Evolutionary conservation across 169 alveolate genomes (phyloP).

Genomic region (Eimeria necatrix): DNA sequence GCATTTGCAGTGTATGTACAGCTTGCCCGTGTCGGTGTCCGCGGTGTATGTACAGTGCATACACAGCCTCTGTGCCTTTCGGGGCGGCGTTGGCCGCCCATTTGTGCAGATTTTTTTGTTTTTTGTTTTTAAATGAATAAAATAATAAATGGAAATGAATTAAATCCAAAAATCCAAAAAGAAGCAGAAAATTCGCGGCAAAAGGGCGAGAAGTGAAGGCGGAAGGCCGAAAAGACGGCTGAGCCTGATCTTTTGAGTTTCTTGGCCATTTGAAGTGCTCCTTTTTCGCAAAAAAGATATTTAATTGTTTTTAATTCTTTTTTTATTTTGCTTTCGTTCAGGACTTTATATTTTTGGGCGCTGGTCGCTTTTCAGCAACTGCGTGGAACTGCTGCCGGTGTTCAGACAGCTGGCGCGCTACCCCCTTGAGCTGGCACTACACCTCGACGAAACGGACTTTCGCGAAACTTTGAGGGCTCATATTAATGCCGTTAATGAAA

Average conservation of each 20-base stretch:
- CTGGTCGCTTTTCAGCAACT: conserved; percentile 82
- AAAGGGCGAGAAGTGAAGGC: too few relatives aligned
- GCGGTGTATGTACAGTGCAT: too few relatives aligned
- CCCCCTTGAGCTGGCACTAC: conserved; percentile 82
- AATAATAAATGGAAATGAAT: too few relatives aligned
- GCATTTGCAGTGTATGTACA: too few relatives aligned
- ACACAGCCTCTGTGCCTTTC: too few relatives aligned
- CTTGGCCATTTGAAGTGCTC: neutral
- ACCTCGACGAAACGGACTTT: conserved; percentile 58
- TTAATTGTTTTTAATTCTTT: neutral
- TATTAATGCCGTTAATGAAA: neutral
- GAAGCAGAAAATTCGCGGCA: too few relatives aligned
- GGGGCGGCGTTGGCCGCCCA: too few relatives aligned
- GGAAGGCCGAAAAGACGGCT: too few relatives aligned
- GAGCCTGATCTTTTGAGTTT: neutral
- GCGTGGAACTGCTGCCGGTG: conserved; percentile 86
- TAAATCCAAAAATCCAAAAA: too few relatives aligned
- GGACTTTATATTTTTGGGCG: conserved; percentile 86
- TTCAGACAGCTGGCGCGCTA: conserved; percentile 79
- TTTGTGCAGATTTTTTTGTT: too few relatives aligned
- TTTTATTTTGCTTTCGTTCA: neutral
- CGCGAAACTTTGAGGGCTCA: neutral
- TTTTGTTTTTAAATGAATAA: too few relatives aligned
- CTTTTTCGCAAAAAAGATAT: neutral
- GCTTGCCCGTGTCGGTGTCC: too few relatives aligned